Evolutionary conservation across 2,329 filamentous ascomycete genomes (phyloP).

Genomic region (Venturia asperata): DNA sequence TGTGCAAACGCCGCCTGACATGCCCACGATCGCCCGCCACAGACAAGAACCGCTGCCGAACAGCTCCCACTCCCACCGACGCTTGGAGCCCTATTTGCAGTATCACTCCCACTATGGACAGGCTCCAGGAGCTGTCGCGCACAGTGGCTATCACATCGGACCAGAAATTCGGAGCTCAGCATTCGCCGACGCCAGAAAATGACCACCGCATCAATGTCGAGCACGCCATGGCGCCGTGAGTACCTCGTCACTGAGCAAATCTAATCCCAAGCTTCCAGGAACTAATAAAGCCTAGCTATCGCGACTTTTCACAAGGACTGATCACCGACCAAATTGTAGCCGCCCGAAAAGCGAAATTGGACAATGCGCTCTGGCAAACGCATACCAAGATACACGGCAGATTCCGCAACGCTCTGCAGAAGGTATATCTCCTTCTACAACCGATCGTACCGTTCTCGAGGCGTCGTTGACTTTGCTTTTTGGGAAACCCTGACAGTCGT

Average conservation of each 20-base stretch:
- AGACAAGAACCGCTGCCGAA: slow-evolving; percentile 4
- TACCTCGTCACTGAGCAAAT: background rate
- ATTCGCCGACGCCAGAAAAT: slow-evolving; percentile 9
- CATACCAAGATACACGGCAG: slow-evolving; percentile 71
- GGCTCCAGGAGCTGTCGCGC: slow-evolving; percentile 7
- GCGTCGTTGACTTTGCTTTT: background rate
- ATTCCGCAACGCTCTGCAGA: slow-evolving; percentile 63
- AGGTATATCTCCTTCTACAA: slow-evolving; percentile 32
- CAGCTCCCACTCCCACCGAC: background rate
- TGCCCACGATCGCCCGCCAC: slow-evolving; percentile 8
- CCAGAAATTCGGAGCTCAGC: slow-evolving; percentile 1
- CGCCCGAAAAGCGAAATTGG: slow-evolving; percentile 56
- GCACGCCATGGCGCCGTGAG: slow-evolving; percentile 5
- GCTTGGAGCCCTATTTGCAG: background rate
- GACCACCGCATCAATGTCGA: slow-evolving; percentile 10
- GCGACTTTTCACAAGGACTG: slow-evolving; percentile 61
- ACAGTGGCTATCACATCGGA: background rate
- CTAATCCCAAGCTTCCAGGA: background rate
- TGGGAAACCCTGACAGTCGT: background rate
- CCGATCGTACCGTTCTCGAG: background rate
- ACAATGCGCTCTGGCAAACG: slow-evolving; percentile 67
- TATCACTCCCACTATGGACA: background rate
- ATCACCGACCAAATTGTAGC: slow-evolving; percentile 66
- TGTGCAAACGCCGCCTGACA: slow-evolving; percentile 5
- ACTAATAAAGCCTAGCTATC: slow-evolving; percentile 49